Base-by-base conservation (phyloP, 495 filamentous ascomycete species). In the Aspergillus haitiensis region DNA sequence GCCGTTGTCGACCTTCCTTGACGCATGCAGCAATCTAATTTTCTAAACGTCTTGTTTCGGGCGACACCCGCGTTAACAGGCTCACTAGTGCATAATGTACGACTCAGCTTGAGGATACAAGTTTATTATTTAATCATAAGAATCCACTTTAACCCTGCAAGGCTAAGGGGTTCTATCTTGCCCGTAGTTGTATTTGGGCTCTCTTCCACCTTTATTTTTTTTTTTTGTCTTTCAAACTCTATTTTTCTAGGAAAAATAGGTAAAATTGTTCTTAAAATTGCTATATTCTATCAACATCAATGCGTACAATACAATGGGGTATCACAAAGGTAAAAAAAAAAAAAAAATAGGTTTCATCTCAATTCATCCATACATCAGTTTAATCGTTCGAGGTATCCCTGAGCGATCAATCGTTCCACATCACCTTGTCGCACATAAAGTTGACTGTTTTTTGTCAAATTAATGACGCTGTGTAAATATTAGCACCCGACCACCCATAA, bases 381-480 rank as follows among this genome's bases (percentile, higher is more conserved):
- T 62, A 99, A 82, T 69, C 89, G 90, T 71, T 97, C 93, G 66
- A 99, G 74, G 75, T 96, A 99, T n/a, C 95, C 95, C 72, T 98
- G 95, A 13, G 90, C 86, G 66, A 99, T 97, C 62, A 99, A 72
- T 37, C 93, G 81, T 72, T 98, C 94, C 8, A 99, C 95, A 78
- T 99, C 95, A 5, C 92, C 93, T 69, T 97, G 92, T 60, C 93
- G 86, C 42, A 99, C 95, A 69, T 92, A 97, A 66, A 98, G 94
- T 67, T 99, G 95, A 67, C 92, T 97, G 68, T 98, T 98, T 73
- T 96, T 98, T 35, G 90, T 97, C 72, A 99, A 81, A 59, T 90
- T 97, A 66, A 99, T 97, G 15, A 92, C 89, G 21, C 93, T 98
- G 64, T 50, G 50, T 18, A 21, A 47, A 50, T 13, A 56, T 63